A percentile compares a stretch with the other conserved stretches of the same genome.
phyloP scores from a whole-genome alignment of 495 filamentous ascomycete species.

The Hypoxylon fuscum region DNA sequence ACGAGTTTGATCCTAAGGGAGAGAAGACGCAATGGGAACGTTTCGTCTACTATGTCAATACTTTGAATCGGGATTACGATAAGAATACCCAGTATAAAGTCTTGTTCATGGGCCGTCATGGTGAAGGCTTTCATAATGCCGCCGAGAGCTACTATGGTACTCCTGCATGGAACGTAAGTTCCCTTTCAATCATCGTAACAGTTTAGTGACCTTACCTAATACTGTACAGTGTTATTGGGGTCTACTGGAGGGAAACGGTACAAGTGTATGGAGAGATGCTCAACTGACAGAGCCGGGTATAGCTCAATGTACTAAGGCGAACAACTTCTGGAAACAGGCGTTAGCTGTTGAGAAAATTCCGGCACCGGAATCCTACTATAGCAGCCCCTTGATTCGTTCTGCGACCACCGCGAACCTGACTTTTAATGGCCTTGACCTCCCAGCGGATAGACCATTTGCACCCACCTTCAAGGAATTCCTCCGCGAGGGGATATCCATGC shows the following conservation, averaged over 20 bases:
- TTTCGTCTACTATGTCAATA: slow-evolving; percentile 65
- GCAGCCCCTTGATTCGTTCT: slow-evolving; percentile 71
- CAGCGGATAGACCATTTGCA: slow-evolving; percentile 59
- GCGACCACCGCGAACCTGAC: slow-evolving; percentile 70
- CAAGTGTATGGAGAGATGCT: slow-evolving; percentile 73
- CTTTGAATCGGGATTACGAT: slow-evolving; percentile 61
- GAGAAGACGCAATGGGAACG: slow-evolving; percentile 71
- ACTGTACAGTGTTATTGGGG: slow-evolving; percentile 75
- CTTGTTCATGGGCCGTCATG: slow-evolving; percentile 72
- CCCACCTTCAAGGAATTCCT: slow-evolving; percentile 74
- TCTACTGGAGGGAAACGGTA: slow-evolving; percentile 71
- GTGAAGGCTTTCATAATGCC: slow-evolving; percentile 74
- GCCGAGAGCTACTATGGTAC: slow-evolving; percentile 73
- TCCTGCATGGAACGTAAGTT: slow-evolving; percentile 70
- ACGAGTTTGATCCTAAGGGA: slow-evolving; percentile 43
- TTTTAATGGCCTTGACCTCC: slow-evolving; percentile 65
- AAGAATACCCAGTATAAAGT: slow-evolving; percentile 70
- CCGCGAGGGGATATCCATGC: slow-evolving; percentile 75
- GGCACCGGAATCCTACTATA: slow-evolving; percentile 72
- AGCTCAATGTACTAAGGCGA: slow-evolving; percentile 69
- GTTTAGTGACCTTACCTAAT: slow-evolving; percentile 5
- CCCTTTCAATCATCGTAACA: neutral
- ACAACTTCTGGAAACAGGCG: slow-evolving; percentile 69
- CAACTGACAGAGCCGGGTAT: slow-evolving; percentile 68
- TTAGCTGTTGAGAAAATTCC: slow-evolving; percentile 68